A percentile compares a stretch with the other conserved stretches of the same genome.
Conservation (phyloP, 73 alveolate species). For the Paramecium biaurelia region DNA sequence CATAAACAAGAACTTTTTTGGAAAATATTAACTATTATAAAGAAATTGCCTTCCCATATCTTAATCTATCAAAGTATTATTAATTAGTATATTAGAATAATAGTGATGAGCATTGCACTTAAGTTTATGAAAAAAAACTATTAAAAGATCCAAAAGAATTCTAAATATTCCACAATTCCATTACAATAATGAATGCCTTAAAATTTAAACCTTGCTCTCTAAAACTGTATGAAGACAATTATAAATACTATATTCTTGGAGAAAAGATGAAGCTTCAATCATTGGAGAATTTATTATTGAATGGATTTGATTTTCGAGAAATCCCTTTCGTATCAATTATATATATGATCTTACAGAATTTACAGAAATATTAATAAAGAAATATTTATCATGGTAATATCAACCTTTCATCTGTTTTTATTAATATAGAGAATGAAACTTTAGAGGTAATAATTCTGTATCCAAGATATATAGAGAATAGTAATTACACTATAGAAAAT, state of each 20-base stretch:
- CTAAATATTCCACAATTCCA: neutral
- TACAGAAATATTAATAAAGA: neutral
- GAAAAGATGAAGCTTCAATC: slow-evolving; percentile 13
- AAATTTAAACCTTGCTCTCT: neutral
- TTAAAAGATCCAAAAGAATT: neutral
- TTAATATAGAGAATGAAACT: neutral
- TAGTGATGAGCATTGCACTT: neutral
- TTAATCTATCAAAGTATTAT: neutral
- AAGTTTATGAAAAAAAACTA: neutral
- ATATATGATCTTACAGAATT: neutral
- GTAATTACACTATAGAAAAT: neutral
- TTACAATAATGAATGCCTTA: neutral
- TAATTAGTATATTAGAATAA: neutral
- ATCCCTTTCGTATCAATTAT: slow-evolving; percentile 24
- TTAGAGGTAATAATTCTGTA: neutral
- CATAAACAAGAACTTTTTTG: neutral
- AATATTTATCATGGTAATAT: slow-evolving; percentile 22
- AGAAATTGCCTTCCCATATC: neutral
- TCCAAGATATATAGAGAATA: neutral
- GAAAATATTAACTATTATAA: neutral
- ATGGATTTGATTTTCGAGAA: slow-evolving; percentile 32
- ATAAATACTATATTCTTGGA: neutral
- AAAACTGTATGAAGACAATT: slow-evolving; percentile 7
- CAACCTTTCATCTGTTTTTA: neutral
- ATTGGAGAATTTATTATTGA: neutral